These are phyloP conservation scores for Fusarium setosum DNA, from an alignment of 2,329 filamentous ascomycete species.

Conservation along the genomic window DNA sequence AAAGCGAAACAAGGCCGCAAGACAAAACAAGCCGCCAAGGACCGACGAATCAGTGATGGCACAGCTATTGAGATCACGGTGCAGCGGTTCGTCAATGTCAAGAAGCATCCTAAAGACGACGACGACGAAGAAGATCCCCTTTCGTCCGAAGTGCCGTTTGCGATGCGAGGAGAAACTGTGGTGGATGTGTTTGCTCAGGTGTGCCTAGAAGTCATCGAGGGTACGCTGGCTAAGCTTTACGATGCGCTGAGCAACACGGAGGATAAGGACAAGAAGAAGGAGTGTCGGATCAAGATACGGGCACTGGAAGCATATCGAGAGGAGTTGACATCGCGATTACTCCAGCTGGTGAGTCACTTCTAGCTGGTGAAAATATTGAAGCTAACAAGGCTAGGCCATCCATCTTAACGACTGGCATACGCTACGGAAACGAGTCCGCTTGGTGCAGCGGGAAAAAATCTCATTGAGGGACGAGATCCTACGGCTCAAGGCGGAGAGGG, in stretches of 20 bases:
- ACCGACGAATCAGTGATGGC: conserved; percentile 37
- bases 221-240: conserved; percentile 60
- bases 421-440: conserved; percentile 66
- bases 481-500: conserved; percentile 67
- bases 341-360: conserved; percentile 65
- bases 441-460: conserved; percentile 68
- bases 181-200: conserved; percentile 72
- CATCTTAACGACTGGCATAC: conserved; percentile 69
- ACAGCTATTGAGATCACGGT: conserved; percentile 65
- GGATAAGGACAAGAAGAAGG: conserved; percentile 61
- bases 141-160: conserved; percentile 63
- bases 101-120: conserved; percentile 52
- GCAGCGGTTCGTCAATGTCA: conserved; percentile 67
- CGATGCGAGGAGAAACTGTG: conserved; percentile 68
- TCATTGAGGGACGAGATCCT: conserved; percentile 70
- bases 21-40: conserved; percentile 35
- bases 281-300: conserved; percentile 65
- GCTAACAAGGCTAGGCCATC: conserved; percentile 59
- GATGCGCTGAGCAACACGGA: conserved; percentile 53
- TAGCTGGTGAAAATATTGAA: rapidly evolving
- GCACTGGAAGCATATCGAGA: conserved; percentile 69
- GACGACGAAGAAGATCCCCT: conserved; percentile 57
- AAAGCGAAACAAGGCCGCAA: conserved; percentile 35
- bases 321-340: conserved; percentile 65
- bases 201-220: conserved; percentile 69